A percentile compares a stretch with the other conserved stretches of the same genome.
phyloP scores from a whole-genome alignment of 2,329 filamentous ascomycete species.

The Helotiales sp. region DNA sequence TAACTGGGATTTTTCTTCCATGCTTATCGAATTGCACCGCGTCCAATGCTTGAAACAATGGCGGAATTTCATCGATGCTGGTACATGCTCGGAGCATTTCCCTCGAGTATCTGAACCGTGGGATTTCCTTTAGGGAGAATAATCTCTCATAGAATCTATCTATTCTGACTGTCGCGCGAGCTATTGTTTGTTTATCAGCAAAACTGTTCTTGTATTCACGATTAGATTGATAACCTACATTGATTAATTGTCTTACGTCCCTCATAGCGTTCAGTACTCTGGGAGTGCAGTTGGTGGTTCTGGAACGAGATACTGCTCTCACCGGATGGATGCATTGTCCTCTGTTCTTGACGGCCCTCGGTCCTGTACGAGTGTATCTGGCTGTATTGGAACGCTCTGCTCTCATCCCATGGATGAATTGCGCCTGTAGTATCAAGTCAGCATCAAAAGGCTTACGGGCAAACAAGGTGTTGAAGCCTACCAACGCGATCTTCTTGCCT shows the following conservation, averaged over 20 bases:
- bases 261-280: not conserved
- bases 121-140: not conserved
- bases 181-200: not conserved
- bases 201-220: no score
- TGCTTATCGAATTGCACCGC: not conserved
- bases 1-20: not conserved
- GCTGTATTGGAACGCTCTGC: not conserved
- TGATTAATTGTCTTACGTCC: not conserved
- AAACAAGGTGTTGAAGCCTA: not conserved
- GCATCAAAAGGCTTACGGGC: not conserved
- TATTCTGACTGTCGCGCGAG: not conserved
- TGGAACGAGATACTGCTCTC: not conserved
- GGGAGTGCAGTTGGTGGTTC: not conserved
- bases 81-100: not conserved
- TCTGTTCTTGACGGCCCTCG: not conserved
- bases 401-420: not conserved
- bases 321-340: not conserved
- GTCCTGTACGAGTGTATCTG: not conserved
- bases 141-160: not conserved
- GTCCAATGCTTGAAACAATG: not conserved
- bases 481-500: not conserved
- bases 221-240: not conserved
- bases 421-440: not conserved
- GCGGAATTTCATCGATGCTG: not conserved
- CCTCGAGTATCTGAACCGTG: not conserved